phyloP scores from a whole-genome alignment of 176 grass and related monocot species.

The Bonia amplexicaulis region DNA sequence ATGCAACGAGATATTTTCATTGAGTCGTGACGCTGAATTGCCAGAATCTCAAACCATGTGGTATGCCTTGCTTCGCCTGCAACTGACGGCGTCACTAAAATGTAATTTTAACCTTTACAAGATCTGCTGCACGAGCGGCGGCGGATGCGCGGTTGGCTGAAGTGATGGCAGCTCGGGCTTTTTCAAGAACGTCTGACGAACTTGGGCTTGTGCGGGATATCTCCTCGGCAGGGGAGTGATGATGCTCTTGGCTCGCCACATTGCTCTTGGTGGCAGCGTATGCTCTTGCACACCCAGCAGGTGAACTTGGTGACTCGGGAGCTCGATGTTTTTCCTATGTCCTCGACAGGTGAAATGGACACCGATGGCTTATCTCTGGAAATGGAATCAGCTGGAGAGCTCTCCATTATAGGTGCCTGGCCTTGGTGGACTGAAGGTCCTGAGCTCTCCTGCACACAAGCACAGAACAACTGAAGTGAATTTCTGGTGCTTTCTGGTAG shows the following conservation, averaged over 20 bases:
- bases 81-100: background rate
- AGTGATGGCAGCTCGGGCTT: conserved; percentile 67
- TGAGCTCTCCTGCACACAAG: conserved; percentile 55
- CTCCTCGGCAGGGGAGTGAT: conserved; percentile 17
- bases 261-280: conserved; percentile 7
- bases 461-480: background rate
- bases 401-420: conserved; percentile 30
- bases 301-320: conserved; percentile 29
- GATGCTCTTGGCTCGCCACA: conserved; percentile 4
- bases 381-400: conserved; percentile 15
- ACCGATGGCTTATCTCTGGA: conserved; percentile 18
- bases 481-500: background rate
- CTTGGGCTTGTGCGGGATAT: conserved; percentile 36
- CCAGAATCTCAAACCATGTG: background rate
- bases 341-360: conserved; percentile 8
- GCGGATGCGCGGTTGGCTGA: conserved; percentile 68
- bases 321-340: conserved; percentile 34
- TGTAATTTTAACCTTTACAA: conserved; percentile 70
- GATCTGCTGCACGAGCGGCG: conserved; percentile 67
- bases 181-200: conserved; percentile 60
- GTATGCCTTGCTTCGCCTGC: background rate
- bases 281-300: conserved; percentile 13
- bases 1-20: background rate
- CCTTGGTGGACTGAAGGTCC: conserved; percentile 35
- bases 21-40: background rate